Conservation (phyloP, 2,329 filamentous ascomycete genomes). For the Plectosphaerella cucumerina region DNA sequence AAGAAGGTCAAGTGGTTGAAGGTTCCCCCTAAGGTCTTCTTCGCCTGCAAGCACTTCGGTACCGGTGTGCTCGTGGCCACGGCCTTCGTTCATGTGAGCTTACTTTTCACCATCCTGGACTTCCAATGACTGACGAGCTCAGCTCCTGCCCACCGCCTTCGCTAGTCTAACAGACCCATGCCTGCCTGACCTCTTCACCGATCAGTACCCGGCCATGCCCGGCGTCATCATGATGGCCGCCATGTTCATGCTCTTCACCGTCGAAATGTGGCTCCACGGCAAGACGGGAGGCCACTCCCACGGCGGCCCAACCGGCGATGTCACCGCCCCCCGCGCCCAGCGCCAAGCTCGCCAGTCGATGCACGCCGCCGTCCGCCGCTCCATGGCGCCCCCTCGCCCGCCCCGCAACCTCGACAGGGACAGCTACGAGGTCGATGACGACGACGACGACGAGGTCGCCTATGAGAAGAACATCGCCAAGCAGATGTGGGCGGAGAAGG, state of each 20-base stretch:
- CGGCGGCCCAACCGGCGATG: slow-evolving; percentile 46
- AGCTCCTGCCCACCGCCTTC: slow-evolving; percentile 59
- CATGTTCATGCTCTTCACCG: slow-evolving; percentile 56
- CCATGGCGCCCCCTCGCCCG: slow-evolving; percentile 23
- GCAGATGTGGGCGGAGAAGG: slow-evolving; percentile 32
- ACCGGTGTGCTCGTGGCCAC: slow-evolving; percentile 70
- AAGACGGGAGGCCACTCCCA: slow-evolving; percentile 57
- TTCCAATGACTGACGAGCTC: background rate
- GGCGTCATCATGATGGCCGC: slow-evolving; percentile 63
- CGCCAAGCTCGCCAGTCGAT: background rate
- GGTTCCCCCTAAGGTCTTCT: slow-evolving; percentile 53
- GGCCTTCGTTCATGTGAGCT: slow-evolving; percentile 65
- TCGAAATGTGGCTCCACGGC: slow-evolving; percentile 57
- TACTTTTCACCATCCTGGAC: background rate
- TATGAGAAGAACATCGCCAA: slow-evolving; percentile 38
- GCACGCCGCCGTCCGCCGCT: slow-evolving; percentile 6
- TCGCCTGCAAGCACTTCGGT: slow-evolving; percentile 63
- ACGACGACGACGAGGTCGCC: slow-evolving; percentile 14
- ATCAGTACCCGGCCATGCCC: slow-evolving; percentile 56
- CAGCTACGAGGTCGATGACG: slow-evolving; percentile 28
- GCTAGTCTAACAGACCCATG: slow-evolving; percentile 46
- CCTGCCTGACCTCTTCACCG: slow-evolving; percentile 55
- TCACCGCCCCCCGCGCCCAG: slow-evolving; percentile 5
- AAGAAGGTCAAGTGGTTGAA: slow-evolving; percentile 56
- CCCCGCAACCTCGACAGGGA: slow-evolving; percentile 20